phyloP scores from a whole-genome alignment of 768 basidiomycete genomes.

The Lentinula sp. region DNA sequence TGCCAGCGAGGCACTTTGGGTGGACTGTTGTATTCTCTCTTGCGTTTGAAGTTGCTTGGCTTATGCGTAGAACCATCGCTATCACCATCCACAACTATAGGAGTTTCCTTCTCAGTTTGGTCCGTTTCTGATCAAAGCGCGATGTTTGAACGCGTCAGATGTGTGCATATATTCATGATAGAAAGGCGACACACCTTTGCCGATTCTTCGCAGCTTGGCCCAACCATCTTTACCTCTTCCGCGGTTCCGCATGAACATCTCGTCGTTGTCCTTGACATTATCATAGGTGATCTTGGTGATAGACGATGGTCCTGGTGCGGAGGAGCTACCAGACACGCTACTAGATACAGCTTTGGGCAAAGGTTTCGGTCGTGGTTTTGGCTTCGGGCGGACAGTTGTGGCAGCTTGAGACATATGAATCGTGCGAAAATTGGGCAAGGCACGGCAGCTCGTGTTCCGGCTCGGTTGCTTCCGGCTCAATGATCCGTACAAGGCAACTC shows the following conservation, averaged over 20 bases:
- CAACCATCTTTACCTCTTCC: constrained; percentile 50
- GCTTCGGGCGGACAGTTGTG: neutral
- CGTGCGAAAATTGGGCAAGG: neutral
- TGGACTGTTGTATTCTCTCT: constrained; percentile 26
- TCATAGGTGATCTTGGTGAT: constrained; percentile 13
- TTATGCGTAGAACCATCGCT: constrained; percentile 24
- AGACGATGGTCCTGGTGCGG: constrained; percentile 15
- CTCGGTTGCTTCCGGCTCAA: neutral
- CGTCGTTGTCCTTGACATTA: constrained; percentile 52
- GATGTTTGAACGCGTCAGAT: neutral
- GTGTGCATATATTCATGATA: neutral
- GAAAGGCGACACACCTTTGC: constrained; percentile 38
- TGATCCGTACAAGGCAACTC: neutral
- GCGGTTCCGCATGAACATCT: constrained; percentile 63
- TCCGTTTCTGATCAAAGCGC: neutral
- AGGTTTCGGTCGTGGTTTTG: constrained; percentile 37
- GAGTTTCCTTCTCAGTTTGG: constrained; percentile 9
- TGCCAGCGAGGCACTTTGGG: constrained; percentile 31
- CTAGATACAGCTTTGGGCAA: constrained; percentile 20
- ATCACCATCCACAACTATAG: constrained; percentile 16
- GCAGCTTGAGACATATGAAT: neutral
- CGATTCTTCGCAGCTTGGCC: constrained; percentile 51
- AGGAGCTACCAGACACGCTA: constrained; percentile 8
- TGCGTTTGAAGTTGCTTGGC: constrained; percentile 25
- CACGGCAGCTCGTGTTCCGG: neutral